phyloP scores from a whole-genome alignment of 1,284 basidiomycete genomes.

The Cryptococcus hybrid region DNA sequence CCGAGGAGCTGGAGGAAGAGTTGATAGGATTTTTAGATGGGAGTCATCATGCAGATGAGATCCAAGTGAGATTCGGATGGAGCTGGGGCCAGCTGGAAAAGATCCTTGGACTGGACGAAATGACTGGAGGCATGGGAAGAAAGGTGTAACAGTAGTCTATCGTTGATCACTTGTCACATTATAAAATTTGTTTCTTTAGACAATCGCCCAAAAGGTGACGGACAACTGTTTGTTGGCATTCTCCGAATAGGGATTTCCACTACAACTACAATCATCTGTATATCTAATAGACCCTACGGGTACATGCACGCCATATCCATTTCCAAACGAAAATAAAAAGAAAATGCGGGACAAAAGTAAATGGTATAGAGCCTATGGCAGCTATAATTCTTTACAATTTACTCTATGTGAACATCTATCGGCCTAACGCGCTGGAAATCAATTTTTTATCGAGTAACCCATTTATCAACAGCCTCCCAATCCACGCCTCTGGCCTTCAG shows the following conservation, averaged over 20 bases:
- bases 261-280: neutral
- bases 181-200: too few species aligned
- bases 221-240: too few species aligned
- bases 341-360: too few species aligned
- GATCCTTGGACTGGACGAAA: slow-evolving; percentile 58
- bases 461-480: slow-evolving; percentile 38
- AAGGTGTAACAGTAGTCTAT: slow-evolving; percentile 39
- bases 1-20: slow-evolving; percentile 49
- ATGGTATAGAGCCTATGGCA: too few species aligned
- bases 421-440: too few species aligned
- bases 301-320: too few species aligned
- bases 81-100: slow-evolving; percentile 77
- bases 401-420: too few species aligned
- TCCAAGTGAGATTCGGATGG: slow-evolving; percentile 75
- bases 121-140: slow-evolving; percentile 29
- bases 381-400: too few species aligned
- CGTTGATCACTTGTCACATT: slow-evolving; percentile 10
- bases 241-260: neutral
- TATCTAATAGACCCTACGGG: neutral
- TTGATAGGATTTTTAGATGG: slow-evolving; percentile 71
- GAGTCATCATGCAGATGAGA: slow-evolving; percentile 85
- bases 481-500: slow-evolving; percentile 28
- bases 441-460: slow-evolving; percentile 18
- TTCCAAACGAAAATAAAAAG: too few species aligned
- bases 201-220: too few species aligned